Percentiles rank a stretch among this genome's conserved stretches.
phyloP scores from a whole-genome alignment of 2,329 filamentous ascomycete genomes.

The Diaporthe destruens region DNA sequence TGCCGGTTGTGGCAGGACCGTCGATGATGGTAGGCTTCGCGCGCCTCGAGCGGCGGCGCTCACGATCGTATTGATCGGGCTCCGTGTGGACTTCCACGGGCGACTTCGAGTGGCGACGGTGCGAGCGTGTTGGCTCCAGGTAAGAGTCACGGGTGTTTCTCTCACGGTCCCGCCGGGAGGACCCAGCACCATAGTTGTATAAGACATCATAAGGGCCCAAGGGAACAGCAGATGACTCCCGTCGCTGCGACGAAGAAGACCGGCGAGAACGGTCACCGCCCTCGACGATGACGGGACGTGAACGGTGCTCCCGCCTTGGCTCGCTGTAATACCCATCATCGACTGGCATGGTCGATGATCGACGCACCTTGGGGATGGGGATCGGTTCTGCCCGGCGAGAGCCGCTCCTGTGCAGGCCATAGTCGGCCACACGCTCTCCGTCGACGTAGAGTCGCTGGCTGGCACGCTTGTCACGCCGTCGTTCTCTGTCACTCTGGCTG shows the following conservation, averaged over 20 bases:
- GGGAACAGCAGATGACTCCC: constrained; percentile 37
- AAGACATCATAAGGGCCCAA: constrained; percentile 39
- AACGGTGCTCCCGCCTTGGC: constrained; percentile 33
- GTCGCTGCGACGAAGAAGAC: constrained; percentile 37
- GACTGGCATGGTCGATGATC: constrained; percentile 38
- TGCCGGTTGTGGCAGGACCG: constrained; percentile 21
- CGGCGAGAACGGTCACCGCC: constrained; percentile 34
- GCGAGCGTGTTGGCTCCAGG: constrained; percentile 30
- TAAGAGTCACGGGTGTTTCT: constrained; percentile 20
- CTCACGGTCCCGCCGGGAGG: constrained; percentile 33
- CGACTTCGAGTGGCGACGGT: constrained; percentile 35
- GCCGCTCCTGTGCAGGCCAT: constrained; percentile 37
- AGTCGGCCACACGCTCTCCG: constrained; percentile 39
- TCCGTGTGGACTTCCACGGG: constrained; percentile 28
- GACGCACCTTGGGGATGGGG: constrained; percentile 39
- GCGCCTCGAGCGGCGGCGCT: constrained; percentile 36
- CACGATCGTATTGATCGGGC: constrained; percentile 28
- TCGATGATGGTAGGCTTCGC: constrained; percentile 33
- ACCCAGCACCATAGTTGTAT: constrained; percentile 31
- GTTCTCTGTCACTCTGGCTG: constrained; percentile 31
- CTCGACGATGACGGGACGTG: constrained; percentile 30
- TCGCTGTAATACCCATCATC: constrained; percentile 39
- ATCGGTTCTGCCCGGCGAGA: constrained; percentile 36
- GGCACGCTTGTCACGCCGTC: constrained; percentile 38
- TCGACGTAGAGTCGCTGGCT: constrained; percentile 39